These are phyloP conservation scores for Exophiala oligosperma DNA, from an alignment of 2,329 filamentous ascomycete species.

Conservation along the genomic window DNA sequence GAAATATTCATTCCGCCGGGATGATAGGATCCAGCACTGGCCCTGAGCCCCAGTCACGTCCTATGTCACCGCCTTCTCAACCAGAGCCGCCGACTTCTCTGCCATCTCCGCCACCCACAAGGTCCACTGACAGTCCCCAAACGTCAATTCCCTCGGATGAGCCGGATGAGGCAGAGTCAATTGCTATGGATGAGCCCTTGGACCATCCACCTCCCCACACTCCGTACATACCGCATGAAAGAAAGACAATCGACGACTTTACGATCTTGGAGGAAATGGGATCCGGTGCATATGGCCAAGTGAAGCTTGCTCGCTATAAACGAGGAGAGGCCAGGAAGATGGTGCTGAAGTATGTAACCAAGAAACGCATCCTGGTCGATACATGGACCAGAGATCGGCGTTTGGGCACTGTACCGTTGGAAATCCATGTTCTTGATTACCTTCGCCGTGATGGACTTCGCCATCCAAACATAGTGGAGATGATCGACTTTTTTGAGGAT, in stretches of 20 bases:
- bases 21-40: conserved; percentile 56
- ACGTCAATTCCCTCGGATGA: conserved; percentile 39
- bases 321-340: conserved; percentile 69
- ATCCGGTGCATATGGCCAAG: conserved; percentile 94
- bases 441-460: conserved; percentile 70
- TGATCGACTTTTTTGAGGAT: conserved; percentile 67
- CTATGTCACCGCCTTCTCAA: conserved; percentile 72
- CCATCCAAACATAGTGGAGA: conserved; percentile 67
- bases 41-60: conserved; percentile 59
- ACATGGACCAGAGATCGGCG: conserved; percentile 95
- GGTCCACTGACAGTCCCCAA: conserved; percentile 39
- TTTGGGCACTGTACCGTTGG: conserved; percentile 89
- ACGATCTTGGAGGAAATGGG: conserved; percentile 96
- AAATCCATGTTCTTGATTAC: conserved; percentile 96
- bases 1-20: conserved; percentile 79
- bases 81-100: conserved; percentile 72
- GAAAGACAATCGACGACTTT: conserved; percentile 88
- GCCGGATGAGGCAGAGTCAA: conserved; percentile 49
- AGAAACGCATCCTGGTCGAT: conserved; percentile 92
- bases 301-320: conserved; percentile 89
- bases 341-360: conserved; percentile 97
- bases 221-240: conserved; percentile 45
- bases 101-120: conserved; percentile 34
- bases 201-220: conserved; percentile 33
- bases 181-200: conserved; percentile 47